These are phyloP conservation scores for Colletotrichum simmondsii DNA, from an alignment of 2,329 filamentous ascomycete genomes.

Conservation along the genomic window DNA sequence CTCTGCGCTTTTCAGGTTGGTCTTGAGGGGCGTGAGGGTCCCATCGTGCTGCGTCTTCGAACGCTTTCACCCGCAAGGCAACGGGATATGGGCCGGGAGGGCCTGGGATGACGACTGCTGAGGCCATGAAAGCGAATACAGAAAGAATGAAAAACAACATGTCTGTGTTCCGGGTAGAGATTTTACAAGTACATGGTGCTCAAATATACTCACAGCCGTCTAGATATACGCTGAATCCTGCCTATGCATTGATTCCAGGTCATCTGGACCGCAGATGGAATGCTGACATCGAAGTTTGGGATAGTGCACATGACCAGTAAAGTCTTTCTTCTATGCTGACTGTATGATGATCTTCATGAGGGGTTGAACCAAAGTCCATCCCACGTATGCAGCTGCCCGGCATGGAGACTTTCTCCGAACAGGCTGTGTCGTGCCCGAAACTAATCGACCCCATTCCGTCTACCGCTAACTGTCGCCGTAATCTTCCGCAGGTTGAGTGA, in stretches of 20 bases:
- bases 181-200: background rate
- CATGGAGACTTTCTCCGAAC: background rate
- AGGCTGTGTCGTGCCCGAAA: background rate
- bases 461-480: background rate
- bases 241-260: background rate
- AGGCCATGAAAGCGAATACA: background rate
- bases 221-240: background rate
- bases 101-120: background rate
- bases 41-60: conserved; percentile 5
- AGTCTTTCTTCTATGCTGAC: background rate
- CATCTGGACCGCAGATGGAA: background rate
- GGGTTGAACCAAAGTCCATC: background rate
- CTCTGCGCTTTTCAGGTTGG: background rate
- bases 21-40: background rate
- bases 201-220: background rate
- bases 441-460: background rate
- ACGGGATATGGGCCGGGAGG: background rate
- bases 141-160: background rate
- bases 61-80: background rate
- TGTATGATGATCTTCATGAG: background rate
- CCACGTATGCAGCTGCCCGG: background rate
- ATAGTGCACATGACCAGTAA: background rate
- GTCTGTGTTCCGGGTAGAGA: background rate
- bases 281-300: background rate
- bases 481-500: background rate